Conservation (phyloP, 2,329 filamentous ascomycete species). For the Blastomyces gilchristii region DNA sequence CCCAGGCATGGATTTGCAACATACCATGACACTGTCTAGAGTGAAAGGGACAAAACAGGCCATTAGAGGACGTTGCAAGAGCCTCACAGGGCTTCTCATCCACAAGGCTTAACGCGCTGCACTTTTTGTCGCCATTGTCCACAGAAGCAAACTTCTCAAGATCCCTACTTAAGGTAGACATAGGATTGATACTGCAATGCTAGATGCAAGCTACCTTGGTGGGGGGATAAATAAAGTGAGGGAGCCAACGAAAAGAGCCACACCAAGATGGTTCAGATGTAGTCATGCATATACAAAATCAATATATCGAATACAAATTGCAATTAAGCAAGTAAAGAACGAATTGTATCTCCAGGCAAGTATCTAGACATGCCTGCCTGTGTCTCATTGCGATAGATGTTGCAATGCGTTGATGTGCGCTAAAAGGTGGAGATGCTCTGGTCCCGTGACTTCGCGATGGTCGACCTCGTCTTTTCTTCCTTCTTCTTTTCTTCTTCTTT, state of each 20-base stretch:
- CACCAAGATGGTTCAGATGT: background rate
- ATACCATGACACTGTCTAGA: slow-evolving; percentile 34
- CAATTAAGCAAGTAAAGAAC: background rate
- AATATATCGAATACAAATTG: background rate
- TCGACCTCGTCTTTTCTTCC: background rate
- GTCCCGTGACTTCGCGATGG: background rate
- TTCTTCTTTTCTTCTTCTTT: too few species aligned
- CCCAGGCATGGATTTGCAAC: background rate
- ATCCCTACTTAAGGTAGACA: background rate
- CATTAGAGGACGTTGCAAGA: slow-evolving; percentile 32
- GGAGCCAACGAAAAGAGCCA: too few species aligned
- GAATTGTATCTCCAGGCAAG: background rate
- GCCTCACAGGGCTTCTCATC: slow-evolving; percentile 22
- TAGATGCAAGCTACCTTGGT: background rate
- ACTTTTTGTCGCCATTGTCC: background rate
- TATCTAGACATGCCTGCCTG: background rate
- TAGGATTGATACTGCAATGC: background rate
- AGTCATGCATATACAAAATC: background rate
- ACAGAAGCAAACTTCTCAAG: background rate
- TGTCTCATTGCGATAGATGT: background rate
- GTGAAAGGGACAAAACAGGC: slow-evolving; percentile 36
- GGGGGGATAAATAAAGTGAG: background rate
- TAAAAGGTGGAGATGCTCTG: background rate
- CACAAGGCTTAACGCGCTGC: slow-evolving; percentile 9
- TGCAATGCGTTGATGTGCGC: background rate